Base-by-base conservation (phyloP, 1,139 yeast species). In the Debaryomyces subglobosus region DNA sequence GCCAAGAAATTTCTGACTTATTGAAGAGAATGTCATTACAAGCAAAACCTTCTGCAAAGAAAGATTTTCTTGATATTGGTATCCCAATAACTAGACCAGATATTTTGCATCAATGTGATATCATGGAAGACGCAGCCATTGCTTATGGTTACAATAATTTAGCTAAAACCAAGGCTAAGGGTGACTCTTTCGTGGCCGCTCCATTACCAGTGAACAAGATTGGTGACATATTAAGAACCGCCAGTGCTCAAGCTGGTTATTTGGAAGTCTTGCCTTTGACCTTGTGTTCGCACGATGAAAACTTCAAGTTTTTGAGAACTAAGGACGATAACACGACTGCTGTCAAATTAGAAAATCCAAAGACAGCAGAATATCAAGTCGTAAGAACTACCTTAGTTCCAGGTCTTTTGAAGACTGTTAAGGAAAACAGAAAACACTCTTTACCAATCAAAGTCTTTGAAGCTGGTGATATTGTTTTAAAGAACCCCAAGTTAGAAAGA, bases 111-210 rank as follows among this genome's bases (percentile, higher is more conserved):
- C 96, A 91, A 69, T 94, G 99, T 78, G 99, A 95, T 71, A 87
- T 95, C 58, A 89, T 95, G 96, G 99, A 95, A 71, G 99, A 95
- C 69, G 97, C 92, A 43, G 99, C 97, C 46, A 87, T 95, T 65
- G 96, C 91, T 32, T 95, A 91, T 66, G 99, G 99, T 51, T 95
- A 86, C 78, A 89, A 92, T 72, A 90, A 89, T 67, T 79, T 95
- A 64, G 79, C 79, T 54, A 89, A 86, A 71, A 85, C 96, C 48
- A 87, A 87, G 66, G 95, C 96, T 52, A 76, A 84, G 57, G 79
- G 92, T 49, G 86, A 89, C 41, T 84, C 92, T 45, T 82, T 91
- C 50, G 86, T 89, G 55, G 96, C 96, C 15, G 78, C 88, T 49
- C 91, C 98, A 44, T 81, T 92, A 65, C 96, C 96, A 50, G 81